Percentiles rank a stretch among this genome's conserved stretches.
Evolutionary conservation across 1,139 yeast genomes (phyloP).

Genomic region (Hemisphaericaspora xylanilytica): DNA sequence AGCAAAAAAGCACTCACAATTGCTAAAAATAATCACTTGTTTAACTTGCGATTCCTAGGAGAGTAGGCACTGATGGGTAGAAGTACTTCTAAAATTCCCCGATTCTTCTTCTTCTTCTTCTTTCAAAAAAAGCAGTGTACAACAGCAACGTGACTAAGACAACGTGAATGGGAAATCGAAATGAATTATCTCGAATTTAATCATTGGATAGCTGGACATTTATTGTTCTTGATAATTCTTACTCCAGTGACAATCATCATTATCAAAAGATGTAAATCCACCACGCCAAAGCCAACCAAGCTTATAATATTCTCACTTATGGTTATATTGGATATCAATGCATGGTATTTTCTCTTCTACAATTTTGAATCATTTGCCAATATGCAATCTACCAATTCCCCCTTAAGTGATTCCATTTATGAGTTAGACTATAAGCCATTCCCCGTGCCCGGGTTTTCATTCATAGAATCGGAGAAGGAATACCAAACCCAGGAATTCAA

Average conservation of each 20-base stretch:
- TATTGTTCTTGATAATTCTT: not conserved
- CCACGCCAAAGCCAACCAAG: not conserved
- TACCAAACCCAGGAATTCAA: slow-evolving; percentile 1
- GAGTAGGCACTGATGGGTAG: no score
- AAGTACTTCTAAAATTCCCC: no score
- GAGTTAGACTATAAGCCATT: slow-evolving; percentile 4
- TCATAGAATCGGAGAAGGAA: slow-evolving; percentile 7
- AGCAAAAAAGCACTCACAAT: no score
- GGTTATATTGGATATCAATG: slow-evolving; percentile 2
- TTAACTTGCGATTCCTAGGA: no score
- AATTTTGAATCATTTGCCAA: no score
- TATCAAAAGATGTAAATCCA: not conserved
- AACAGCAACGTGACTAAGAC: no score
- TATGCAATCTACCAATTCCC: no score
- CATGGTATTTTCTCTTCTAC: slow-evolving; percentile 7
- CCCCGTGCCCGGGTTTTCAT: slow-evolving; percentile 13
- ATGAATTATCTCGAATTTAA: no score
- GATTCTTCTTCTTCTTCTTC: no score
- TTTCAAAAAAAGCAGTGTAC: no score
- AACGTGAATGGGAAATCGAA: no score
- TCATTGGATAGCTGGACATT: not conserved
- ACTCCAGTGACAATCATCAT: not conserved
- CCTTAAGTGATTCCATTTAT: not conserved
- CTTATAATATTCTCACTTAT: not conserved
- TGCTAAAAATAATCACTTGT: no score